These are phyloP conservation scores for Dujonia santamariae DNA, from an alignment of 1,139 yeast genomes.

Conservation along the genomic window DNA sequence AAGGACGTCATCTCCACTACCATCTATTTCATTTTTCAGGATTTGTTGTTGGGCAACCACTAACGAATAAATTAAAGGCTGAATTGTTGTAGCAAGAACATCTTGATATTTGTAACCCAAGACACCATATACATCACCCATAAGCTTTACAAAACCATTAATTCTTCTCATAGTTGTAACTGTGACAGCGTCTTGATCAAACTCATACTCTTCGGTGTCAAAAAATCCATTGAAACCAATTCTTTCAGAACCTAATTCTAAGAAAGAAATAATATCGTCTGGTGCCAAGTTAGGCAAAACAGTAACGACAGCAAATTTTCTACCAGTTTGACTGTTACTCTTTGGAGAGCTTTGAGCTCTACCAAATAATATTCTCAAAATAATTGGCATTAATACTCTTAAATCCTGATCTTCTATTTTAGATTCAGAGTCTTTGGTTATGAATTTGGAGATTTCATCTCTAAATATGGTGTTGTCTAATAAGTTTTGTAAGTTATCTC, in stretches of 20 bases:
- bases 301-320: conserved; percentile 74
- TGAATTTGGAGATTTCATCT: conserved; percentile 73
- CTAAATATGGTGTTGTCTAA: conserved; percentile 81
- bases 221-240: conserved; percentile 42
- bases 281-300: conserved; percentile 63
- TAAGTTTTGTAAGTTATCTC: conserved; percentile 69
- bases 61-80: conserved; percentile 60
- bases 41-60: conserved; percentile 52
- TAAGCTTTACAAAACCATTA: conserved; percentile 69
- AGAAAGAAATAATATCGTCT: conserved; percentile 54
- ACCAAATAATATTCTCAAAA: conserved; percentile 81
- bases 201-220: conserved; percentile 11
- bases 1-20: conserved; percentile 10
- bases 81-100: conserved; percentile 50
- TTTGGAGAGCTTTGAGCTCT: conserved; percentile 61
- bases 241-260: conserved; percentile 59
- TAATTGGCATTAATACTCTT: conserved; percentile 60
- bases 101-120: conserved; percentile 58
- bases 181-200: conserved; percentile 9
- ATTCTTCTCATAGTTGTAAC: conserved; percentile 46
- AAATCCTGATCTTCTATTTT: conserved; percentile 62
- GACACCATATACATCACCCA: conserved; percentile 58
- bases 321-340: conserved; percentile 69
- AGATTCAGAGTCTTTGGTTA: conserved; percentile 49
- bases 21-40: conserved; percentile 13